Evolutionary conservation across 2,329 filamentous ascomycete species (phyloP).

Genomic region (Paraphaeosphaeria sporulosa): DNA sequence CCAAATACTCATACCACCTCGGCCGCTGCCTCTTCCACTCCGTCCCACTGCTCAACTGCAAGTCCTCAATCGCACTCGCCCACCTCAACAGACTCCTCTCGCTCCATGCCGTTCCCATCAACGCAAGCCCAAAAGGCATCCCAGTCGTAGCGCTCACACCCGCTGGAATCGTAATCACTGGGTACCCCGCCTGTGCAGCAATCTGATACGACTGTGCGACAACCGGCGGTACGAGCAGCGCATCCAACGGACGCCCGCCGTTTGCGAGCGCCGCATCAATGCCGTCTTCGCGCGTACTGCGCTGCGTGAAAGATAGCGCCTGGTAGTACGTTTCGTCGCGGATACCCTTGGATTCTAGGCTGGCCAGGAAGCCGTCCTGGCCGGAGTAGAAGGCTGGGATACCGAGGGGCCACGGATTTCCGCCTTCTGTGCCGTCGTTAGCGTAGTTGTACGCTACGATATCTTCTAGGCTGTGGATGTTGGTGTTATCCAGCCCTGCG

Average conservation of each 20-base stretch:
- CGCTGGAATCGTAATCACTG: constrained; percentile 73
- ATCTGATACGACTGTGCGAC: constrained; percentile 73
- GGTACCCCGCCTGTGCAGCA: constrained; percentile 78
- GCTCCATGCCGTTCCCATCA: constrained; percentile 67
- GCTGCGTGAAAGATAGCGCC: constrained; percentile 68
- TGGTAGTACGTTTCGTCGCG: constrained; percentile 72
- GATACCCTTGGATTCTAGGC: constrained; percentile 66
- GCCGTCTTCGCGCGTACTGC: constrained; percentile 67
- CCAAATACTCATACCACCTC: constrained; percentile 48
- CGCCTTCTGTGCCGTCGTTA: constrained; percentile 73
- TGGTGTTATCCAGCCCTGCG: constrained; percentile 63
- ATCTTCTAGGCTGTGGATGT: constrained; percentile 32
- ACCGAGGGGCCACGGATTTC: constrained; percentile 59
- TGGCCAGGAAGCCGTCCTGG: constrained; percentile 74
- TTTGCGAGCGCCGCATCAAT: constrained; percentile 71
- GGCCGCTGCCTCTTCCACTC: constrained; percentile 39
- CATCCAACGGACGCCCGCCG: constrained; percentile 60
- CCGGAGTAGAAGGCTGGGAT: constrained; percentile 65
- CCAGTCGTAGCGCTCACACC: constrained; percentile 59
- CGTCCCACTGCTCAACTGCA: constrained; percentile 33
- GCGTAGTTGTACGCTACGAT: constrained; percentile 53
- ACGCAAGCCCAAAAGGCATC: constrained; percentile 55
- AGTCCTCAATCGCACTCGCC: constrained; percentile 59
- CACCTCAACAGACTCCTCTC: constrained; percentile 67
- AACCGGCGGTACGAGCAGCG: constrained; percentile 72